Percentiles rank a stretch among this genome's conserved stretches.
Conservation (phyloP, 805 yeast genomes). For the Saturnispora quitensis region DNA sequence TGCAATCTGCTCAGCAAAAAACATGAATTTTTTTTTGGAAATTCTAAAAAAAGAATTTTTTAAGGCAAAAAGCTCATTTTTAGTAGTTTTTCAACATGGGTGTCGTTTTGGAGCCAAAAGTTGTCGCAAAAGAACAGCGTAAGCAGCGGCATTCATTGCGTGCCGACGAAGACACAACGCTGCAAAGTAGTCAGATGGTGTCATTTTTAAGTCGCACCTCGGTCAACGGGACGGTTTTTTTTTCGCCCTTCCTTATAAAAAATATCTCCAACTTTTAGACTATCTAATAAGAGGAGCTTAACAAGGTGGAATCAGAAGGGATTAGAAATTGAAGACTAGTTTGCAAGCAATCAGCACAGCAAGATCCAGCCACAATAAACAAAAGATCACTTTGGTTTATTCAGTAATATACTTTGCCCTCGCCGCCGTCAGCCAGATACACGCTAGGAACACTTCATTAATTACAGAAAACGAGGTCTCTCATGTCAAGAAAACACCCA, state of each 20-base stretch:
- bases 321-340: not conserved
- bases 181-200: too few species aligned
- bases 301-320: not conserved
- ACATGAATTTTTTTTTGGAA: not conserved
- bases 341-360: not conserved
- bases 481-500: slow-evolving; percentile 25
- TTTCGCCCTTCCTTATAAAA: too few species aligned
- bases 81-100: not conserved
- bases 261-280: not conserved
- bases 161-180: not conserved
- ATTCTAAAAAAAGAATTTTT: not conserved
- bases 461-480: not conserved
- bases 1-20: not conserved
- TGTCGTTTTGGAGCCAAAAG: not conserved
- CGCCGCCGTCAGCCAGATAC: too few species aligned
- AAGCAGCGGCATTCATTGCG: not conserved
- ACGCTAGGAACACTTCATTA: not conserved
- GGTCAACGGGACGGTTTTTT: not conserved
- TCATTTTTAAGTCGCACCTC: not conserved
- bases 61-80: not conserved
- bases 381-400: not conserved
- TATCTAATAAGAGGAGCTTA: not conserved
- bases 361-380: too few species aligned
- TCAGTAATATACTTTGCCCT: not conserved
- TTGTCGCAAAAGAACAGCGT: too few species aligned